Evolutionary conservation across 225 moss, liverwort and hornwort species (phyloP).

Genomic region (Lunularia cruciata): DNA sequence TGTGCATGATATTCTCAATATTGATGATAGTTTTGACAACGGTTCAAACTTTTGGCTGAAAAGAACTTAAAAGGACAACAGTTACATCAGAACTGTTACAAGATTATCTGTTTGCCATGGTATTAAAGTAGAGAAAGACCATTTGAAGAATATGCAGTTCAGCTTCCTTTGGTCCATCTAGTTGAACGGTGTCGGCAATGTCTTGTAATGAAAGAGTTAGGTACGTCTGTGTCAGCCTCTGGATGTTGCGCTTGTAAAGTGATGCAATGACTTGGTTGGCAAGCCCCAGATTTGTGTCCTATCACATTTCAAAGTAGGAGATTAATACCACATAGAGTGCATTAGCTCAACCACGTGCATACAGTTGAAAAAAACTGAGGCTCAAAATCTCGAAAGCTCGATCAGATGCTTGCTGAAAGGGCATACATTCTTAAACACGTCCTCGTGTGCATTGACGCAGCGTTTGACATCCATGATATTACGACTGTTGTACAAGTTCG

Average conservation of each 20-base stretch:
- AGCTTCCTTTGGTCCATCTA: conserved; percentile 91
- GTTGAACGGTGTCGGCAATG: conserved; percentile 91
- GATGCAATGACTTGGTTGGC: conserved; percentile 98
- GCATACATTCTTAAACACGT: conserved; percentile 79
- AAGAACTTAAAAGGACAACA: too few relatives aligned
- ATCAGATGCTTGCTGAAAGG: not conserved
- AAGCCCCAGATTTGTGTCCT: conserved; percentile 98
- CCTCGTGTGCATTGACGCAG: conserved; percentile 80
- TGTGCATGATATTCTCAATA: too few relatives aligned
- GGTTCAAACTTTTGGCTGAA: too few relatives aligned
- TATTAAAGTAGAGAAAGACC: conserved; percentile 42
- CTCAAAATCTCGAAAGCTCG: too few relatives aligned
- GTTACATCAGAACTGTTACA: not conserved
- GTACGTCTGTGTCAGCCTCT: conserved; percentile 98
- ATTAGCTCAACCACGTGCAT: not conserved
- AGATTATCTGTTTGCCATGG: not conserved
- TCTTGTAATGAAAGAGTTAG: conserved; percentile 96
- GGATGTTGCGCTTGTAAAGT: conserved; percentile 95
- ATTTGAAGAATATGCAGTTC: conserved; percentile 97
- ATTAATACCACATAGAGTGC: not conserved
- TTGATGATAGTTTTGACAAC: too few relatives aligned
- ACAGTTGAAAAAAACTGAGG: too few relatives aligned
- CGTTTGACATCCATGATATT: conserved; percentile 87
- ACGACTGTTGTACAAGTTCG: conserved; percentile 72
- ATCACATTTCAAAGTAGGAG: conserved; percentile 21